Conservation (phyloP, 1,139 yeast genomes). For the Scheffersomyces quercinus region DNA sequence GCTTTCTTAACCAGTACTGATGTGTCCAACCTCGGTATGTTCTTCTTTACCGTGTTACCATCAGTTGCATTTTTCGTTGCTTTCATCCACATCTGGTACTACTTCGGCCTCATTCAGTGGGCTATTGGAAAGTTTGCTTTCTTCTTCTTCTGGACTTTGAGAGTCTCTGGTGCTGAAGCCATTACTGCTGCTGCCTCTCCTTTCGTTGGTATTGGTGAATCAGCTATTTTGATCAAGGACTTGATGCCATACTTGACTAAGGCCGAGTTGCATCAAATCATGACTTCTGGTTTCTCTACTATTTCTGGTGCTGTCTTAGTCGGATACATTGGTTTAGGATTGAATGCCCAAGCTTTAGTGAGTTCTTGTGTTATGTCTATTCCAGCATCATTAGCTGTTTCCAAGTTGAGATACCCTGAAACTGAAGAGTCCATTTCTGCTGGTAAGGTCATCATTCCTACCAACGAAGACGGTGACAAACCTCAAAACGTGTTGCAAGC, state of each 20-base stretch:
- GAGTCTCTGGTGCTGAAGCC: constrained; percentile 67
- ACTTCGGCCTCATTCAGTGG: constrained; percentile 66
- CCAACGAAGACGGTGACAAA: constrained; percentile 15
- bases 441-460: constrained; percentile 51
- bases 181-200: constrained; percentile 72
- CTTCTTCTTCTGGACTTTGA: constrained; percentile 63
- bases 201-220: constrained; percentile 69
- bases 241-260: constrained; percentile 61
- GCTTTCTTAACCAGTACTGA: constrained; percentile 54
- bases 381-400: constrained; percentile 65
- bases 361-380: constrained; percentile 73
- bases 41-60: constrained; percentile 63
- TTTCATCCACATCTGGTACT: constrained; percentile 61
- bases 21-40: constrained; percentile 43
- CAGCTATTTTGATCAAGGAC: constrained; percentile 63
- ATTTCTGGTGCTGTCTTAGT: constrained; percentile 68
- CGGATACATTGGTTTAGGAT: constrained; percentile 64
- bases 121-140: constrained; percentile 57
- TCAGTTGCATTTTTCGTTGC: constrained; percentile 67
- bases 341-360: constrained; percentile 63
- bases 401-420: constrained; percentile 64
- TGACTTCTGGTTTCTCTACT: constrained; percentile 69
- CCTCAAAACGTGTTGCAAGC: constrained; percentile 65
- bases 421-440: constrained; percentile 56
- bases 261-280: constrained; percentile 65